Evolutionary conservation across 2,329 filamentous ascomycete species (phyloP).

Genomic region (Fusarium irregulare): DNA sequence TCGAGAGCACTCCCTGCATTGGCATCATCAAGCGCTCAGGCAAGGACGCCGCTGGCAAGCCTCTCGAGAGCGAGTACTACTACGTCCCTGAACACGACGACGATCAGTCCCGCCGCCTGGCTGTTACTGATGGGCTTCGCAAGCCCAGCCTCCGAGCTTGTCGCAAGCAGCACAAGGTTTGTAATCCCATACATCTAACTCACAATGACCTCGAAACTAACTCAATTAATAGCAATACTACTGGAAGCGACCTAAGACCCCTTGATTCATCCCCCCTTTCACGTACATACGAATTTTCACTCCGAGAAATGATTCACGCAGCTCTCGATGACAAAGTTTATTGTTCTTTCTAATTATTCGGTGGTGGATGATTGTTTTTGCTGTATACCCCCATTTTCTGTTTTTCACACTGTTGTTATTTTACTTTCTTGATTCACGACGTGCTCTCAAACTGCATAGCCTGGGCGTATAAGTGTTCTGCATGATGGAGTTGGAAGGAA

Average conservation of each 20-base stretch:
- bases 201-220: slow-evolving; percentile 5
- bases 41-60: slow-evolving; percentile 94
- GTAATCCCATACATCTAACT: slow-evolving; percentile 22
- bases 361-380: slow-evolving; percentile 38
- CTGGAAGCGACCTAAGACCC: slow-evolving; percentile 73
- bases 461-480: slow-evolving; percentile 41
- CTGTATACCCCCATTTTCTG: slow-evolving; percentile 41
- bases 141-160: slow-evolving; percentile 91
- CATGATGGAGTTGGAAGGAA: slow-evolving; percentile 38
- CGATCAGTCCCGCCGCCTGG: slow-evolving; percentile 80
- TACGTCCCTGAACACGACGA: slow-evolving; percentile 90
- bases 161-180: slow-evolving; percentile 96
- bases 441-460: slow-evolving; percentile 43
- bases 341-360: slow-evolving; percentile 6
- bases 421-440: slow-evolving; percentile 17
- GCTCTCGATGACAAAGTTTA: slow-evolving; percentile 14
- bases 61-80: slow-evolving; percentile 96
- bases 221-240: slow-evolving; percentile 70
- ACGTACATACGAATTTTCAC: slow-evolving; percentile 27
- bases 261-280: slow-evolving; percentile 51
- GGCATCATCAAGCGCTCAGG: slow-evolving; percentile 90
- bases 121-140: slow-evolving; percentile 85
- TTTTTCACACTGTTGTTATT: slow-evolving; percentile 8
- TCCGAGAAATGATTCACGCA: slow-evolving; percentile 16
- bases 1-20: slow-evolving; percentile 81